Conservation (phyloP, 2,329 filamentous ascomycete species). For the Xylariaceae sp. region DNA sequence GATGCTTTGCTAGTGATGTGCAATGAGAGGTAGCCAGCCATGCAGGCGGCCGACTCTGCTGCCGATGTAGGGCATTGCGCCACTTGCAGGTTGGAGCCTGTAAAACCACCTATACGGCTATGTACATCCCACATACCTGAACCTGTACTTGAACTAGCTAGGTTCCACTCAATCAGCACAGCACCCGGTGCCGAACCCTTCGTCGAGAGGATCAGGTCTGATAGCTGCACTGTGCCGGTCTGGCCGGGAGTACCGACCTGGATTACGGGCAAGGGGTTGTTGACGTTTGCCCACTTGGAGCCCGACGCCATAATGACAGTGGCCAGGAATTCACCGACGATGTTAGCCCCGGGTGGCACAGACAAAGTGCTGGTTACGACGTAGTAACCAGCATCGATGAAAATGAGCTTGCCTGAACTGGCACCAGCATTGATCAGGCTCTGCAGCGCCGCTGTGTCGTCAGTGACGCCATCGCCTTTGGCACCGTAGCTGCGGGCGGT, state of each 20-base stretch:
- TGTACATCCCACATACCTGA: conserved; percentile 73
- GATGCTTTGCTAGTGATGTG: conserved; percentile 38
- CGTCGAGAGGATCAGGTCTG: conserved; percentile 61
- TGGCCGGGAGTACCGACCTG: conserved; percentile 55
- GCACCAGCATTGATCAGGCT: conserved; percentile 55
- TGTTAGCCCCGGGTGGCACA: conserved; percentile 47
- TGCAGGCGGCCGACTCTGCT: conserved; percentile 31
- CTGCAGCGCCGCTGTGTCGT: conserved; percentile 73
- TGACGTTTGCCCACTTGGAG: conserved; percentile 43
- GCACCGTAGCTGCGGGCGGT: conserved; percentile 66
- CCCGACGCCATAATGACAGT: conserved; percentile 52
- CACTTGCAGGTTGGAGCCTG: conserved; percentile 65
- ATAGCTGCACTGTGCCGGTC: conserved; percentile 57
- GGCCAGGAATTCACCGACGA: conserved; percentile 59
- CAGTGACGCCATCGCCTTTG: conserved; percentile 67
- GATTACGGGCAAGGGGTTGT: conserved; percentile 51
- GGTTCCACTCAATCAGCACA: conserved; percentile 63
- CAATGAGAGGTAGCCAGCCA: conserved; percentile 41
- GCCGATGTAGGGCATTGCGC: conserved; percentile 54
- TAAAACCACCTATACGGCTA: conserved; percentile 68
- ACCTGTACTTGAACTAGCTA: conserved; percentile 32
- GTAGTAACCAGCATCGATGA: conserved; percentile 60
- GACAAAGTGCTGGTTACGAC: conserved; percentile 52
- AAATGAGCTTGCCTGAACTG: conserved; percentile 52
- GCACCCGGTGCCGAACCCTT: conserved; percentile 57